phyloP scores from a whole-genome alignment of 73 alveolate species.

The Tetrahymena borealis region DNA sequence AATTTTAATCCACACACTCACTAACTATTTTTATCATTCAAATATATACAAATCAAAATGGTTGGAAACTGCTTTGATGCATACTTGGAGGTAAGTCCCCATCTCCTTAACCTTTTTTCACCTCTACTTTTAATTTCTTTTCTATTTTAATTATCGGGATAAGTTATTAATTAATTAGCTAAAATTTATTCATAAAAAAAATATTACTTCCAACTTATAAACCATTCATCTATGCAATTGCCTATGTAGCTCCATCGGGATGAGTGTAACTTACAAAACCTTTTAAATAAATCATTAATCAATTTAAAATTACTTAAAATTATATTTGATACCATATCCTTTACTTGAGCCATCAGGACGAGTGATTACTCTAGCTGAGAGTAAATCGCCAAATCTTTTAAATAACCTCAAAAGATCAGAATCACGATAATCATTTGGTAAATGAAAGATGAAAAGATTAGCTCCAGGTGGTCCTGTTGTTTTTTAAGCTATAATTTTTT shows the following conservation, averaged over 20 bases:
- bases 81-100: not conserved
- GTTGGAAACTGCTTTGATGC: not conserved
- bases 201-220: not conserved
- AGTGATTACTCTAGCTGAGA: conserved; percentile 31
- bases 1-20: not conserved
- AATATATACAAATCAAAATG: not conserved
- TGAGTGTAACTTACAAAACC: not conserved
- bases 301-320: not conserved
- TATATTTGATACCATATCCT: conserved; percentile 13
- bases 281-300: not conserved
- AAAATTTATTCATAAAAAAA: no score
- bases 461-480: conserved; percentile 47
- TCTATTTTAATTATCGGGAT: not conserved
- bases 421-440: conserved; percentile 31
- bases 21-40: not conserved
- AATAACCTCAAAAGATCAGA: conserved; percentile 28
- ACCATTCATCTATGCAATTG: not conserved
- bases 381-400: conserved; percentile 16
- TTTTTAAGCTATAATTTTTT: not conserved
- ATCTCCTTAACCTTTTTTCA: not conserved
- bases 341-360: conserved; percentile 37
- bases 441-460: conserved; percentile 22
- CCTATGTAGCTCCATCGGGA: not conserved
- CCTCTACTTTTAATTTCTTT: not conserved
- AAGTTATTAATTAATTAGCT: not conserved